Evolutionary conservation across 1,284 basidiomycete species (phyloP), one percentile per base, ranked within the genome.

Genomic region (Tilletia walkeri): DNA sequence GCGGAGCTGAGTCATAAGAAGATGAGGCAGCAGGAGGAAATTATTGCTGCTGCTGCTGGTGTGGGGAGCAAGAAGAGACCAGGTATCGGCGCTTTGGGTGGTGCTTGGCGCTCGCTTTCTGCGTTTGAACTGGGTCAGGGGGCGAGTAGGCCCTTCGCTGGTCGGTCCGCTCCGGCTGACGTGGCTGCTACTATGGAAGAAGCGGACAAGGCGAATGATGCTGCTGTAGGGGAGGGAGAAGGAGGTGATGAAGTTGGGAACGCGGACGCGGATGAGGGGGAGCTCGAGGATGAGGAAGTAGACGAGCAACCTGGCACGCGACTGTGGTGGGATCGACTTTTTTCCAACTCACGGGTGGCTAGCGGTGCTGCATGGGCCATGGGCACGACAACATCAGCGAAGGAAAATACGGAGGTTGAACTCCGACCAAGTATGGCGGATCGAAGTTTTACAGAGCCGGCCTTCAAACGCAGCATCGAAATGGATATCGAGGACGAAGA

Each of bases 1-100:
- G 79, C 80, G 10, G 80, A 82, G 50, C 16, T 53, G 18, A 53
- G 50, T 53, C 50, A 53, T 24, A 45, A 53, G 50, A 53, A 53
- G 50, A 24, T 53, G 18, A 18, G 20, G 16, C 6, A 30, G 2
- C 24, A 14, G 41, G 41, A 7, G 41, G 41, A 45, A 9, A 14
- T 45, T 3, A 3, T 45, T 45, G 41, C 47, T 48, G 47, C 10
- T 45, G 41, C 1, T 9, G 41, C 1, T 45, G 24, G 24, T n/a
- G 18, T 16, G 50, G 6, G n/a, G 3, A 18, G 50, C 12, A 53
- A 18, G 20, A 16, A 18, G 24, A 61, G 56, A 30, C 56, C 30
- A 6, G 20, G 56, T n/a, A 16, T 36, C 12, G 10, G 56, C 14
- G 10, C 9, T 2, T 16, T 34, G 36, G 56, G 56, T 45, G 41